Evolutionary conservation across 2,329 filamentous ascomycete species (phyloP).

Genomic region (Camillea tinctor): DNA sequence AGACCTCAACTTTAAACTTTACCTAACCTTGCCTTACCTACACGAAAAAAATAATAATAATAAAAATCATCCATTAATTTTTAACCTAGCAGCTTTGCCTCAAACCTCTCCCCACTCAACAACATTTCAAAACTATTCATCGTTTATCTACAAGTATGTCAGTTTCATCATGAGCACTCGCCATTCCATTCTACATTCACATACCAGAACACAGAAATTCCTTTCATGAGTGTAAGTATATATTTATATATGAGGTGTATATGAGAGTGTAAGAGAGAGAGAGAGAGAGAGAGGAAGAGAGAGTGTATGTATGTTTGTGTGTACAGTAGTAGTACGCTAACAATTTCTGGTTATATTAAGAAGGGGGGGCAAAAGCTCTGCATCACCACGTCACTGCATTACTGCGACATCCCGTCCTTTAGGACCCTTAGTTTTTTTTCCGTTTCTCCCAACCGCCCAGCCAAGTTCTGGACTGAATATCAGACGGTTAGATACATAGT

Average conservation of each 20-base stretch:
- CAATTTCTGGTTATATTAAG: neutral
- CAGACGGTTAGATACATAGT: neutral
- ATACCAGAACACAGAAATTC: neutral
- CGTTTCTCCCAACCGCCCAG: too few species aligned
- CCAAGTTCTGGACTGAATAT: neutral
- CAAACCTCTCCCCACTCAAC: too few species aligned
- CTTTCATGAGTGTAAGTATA: too few species aligned
- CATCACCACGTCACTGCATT: neutral
- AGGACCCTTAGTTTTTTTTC: neutral
- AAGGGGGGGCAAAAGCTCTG: neutral
- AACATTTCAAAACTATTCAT: neutral
- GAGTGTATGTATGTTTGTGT: too few species aligned
- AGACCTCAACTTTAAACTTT: too few species aligned
- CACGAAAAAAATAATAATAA: too few species aligned
- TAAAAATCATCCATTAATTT: too few species aligned
- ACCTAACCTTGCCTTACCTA: too few species aligned
- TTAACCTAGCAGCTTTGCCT: too few species aligned
- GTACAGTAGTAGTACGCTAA: neutral
- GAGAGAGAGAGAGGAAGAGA: too few species aligned
- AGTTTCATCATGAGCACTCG: neutral
- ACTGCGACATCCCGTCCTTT: neutral
- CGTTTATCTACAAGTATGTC: neutral
- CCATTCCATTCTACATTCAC: neutral
- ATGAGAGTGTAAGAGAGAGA: too few species aligned
- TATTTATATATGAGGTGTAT: too few species aligned